A percentile compares a stretch with the other conserved stretches of the same genome.
Conservation (phyloP, 495 filamentous ascomycete species). For the Hypoxylon lienhwacheense region DNA sequence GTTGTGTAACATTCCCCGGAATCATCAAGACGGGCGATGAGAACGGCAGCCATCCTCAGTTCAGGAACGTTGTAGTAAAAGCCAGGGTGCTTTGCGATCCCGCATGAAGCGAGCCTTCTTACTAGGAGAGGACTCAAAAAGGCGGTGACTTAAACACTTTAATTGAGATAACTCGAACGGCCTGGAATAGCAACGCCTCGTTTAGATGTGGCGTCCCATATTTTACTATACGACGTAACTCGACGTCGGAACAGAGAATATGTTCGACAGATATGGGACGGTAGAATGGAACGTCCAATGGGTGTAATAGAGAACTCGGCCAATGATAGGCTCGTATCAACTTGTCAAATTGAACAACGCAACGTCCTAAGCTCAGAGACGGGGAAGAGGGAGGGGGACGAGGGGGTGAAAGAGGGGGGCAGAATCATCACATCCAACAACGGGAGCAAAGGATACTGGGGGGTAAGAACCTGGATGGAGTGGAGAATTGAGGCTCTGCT, state of each 20-base stretch:
- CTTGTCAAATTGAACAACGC: constrained; percentile 3
- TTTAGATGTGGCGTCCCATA: constrained; percentile 21
- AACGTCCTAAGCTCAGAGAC: constrained; percentile 11
- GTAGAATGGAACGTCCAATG: constrained; percentile 19
- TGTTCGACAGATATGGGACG: constrained; percentile 11
- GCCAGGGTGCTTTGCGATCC: constrained; percentile 56
- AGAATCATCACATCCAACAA: too few relatives aligned
- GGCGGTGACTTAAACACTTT: constrained; percentile 31
- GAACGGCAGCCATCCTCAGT: constrained; percentile 54
- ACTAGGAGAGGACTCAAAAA: constrained; percentile 12
- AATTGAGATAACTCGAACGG: constrained; percentile 12
- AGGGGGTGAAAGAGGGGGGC: not conserved
- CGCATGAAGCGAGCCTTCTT: constrained; percentile 40
- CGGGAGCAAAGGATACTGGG: too few relatives aligned
- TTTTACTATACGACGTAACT: constrained; percentile 17
- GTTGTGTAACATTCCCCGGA: constrained; percentile 56
- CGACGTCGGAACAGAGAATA: constrained; percentile 20
- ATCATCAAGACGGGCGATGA: constrained; percentile 59
- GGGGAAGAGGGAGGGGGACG: not conserved
- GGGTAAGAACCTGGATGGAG: constrained; percentile 8
- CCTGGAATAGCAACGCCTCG: constrained; percentile 8
- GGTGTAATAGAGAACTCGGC: not conserved
- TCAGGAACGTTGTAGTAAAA: constrained; percentile 58
- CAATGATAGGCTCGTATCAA: constrained; percentile 2
- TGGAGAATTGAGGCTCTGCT: constrained; percentile 30